Conservation (phyloP, 177 flowering plant genomes). For the Telopea speciosissima region DNA sequence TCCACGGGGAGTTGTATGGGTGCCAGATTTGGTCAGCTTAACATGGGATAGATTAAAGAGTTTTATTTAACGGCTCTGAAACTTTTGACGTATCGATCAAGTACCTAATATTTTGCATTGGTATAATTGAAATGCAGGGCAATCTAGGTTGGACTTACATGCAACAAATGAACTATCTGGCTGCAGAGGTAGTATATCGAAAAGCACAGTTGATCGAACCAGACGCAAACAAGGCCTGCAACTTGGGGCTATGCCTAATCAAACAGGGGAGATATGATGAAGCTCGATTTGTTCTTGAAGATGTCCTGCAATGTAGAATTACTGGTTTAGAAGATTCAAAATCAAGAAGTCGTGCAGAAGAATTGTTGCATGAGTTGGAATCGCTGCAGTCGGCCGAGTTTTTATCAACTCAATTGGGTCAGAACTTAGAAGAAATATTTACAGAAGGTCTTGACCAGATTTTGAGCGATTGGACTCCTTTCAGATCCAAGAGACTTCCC, state of each 20-base stretch:
- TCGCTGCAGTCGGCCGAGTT: slow-evolving; percentile 15
- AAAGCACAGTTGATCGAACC: slow-evolving; percentile 81
- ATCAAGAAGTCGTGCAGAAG: slow-evolving; percentile 51
- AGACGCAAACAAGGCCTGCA: slow-evolving; percentile 79
- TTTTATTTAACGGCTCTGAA: too few species aligned
- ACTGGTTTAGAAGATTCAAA: slow-evolving; percentile 54
- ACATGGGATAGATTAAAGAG: too few species aligned
- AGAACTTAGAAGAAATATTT: slow-evolving; percentile 43
- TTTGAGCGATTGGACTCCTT: slow-evolving; percentile 38
- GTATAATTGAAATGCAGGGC: slow-evolving; percentile 42
- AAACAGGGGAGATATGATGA: slow-evolving; percentile 48
- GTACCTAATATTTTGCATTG: too few species aligned
- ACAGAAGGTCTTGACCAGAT: slow-evolving; percentile 52
- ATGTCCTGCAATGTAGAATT: slow-evolving; percentile 36
- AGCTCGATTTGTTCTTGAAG: slow-evolving; percentile 42
- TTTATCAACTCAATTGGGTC: neutral
- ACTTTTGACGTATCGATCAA: too few species aligned
- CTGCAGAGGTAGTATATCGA: slow-evolving; percentile 69
- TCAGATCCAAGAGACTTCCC: slow-evolving; percentile 65
- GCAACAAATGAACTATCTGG: slow-evolving; percentile 59
- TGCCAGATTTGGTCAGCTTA: too few species aligned
- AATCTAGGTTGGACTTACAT: slow-evolving; percentile 94
- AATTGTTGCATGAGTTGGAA: slow-evolving; percentile 48
- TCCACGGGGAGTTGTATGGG: too few species aligned
- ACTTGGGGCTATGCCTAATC: slow-evolving; percentile 50